Conservation (phyloP, 805 yeast species). For the Starmerella bombicola region DNA sequence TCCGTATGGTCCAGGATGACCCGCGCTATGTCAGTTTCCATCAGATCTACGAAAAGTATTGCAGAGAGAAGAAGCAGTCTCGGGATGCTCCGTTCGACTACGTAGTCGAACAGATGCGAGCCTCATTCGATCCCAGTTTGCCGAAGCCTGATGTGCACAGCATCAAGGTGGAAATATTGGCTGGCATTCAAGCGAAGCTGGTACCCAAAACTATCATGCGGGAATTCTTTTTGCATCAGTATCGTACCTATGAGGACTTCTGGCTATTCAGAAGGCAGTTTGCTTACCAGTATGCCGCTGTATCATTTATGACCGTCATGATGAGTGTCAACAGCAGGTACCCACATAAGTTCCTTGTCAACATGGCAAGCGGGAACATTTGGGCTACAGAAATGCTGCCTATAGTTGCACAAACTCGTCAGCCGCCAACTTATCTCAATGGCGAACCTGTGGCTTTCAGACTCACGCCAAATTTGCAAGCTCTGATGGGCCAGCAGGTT, state of each 20-base stretch:
- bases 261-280: constrained; percentile 96
- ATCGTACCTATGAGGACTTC: constrained; percentile 76
- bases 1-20: constrained; percentile 79
- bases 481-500: constrained; percentile 85
- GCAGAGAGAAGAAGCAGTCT: constrained; percentile 56
- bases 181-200: constrained; percentile 75
- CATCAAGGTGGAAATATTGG: constrained; percentile 78
- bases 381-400: constrained; percentile 96
- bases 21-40: constrained; percentile 63
- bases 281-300: constrained; percentile 86
- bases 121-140: constrained; percentile 83
- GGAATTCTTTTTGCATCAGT: constrained; percentile 59
- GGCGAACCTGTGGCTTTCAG: constrained; percentile 93
- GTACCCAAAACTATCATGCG: constrained; percentile 77
- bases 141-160: constrained; percentile 88
- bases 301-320: constrained; percentile 85
- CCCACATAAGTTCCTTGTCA: constrained; percentile 83
- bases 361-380: constrained; percentile 70
- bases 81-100: constrained; percentile 86
- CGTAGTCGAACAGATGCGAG: constrained; percentile 71
- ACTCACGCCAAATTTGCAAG: constrained; percentile 89
- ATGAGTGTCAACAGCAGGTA: constrained; percentile 86
- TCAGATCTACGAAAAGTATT: constrained; percentile 74
- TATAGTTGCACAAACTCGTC: constrained; percentile 34
- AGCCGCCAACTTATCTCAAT: constrained; percentile 76